Conservation (phyloP, 148 eudicot species). For the Chenopodium berlandieri region DNA sequence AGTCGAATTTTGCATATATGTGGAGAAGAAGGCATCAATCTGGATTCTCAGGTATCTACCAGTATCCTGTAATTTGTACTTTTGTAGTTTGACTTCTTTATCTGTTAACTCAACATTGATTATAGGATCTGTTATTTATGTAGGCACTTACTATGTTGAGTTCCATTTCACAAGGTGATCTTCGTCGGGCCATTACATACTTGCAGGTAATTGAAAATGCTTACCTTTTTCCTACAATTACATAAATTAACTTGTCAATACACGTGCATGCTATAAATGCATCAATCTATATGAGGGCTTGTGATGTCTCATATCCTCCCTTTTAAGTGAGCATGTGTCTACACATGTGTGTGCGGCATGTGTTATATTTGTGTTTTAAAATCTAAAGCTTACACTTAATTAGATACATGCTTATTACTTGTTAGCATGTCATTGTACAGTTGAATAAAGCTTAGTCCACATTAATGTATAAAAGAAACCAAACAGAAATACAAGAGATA, state of each 20-base stretch:
- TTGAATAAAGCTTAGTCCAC: too few relatives aligned
- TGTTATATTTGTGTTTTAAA: too few relatives aligned
- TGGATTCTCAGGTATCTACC: slow-evolving; percentile 72
- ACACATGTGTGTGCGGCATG: background rate
- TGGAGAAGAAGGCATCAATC: slow-evolving; percentile 73
- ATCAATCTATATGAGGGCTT: background rate
- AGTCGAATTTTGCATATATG: slow-evolving; percentile 76
- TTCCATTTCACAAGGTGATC: slow-evolving; percentile 94
- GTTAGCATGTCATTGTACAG: background rate
- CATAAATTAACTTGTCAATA: background rate
- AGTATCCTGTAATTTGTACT: background rate
- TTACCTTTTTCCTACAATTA: background rate
- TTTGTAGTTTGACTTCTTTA: slow-evolving; percentile 8
- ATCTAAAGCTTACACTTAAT: background rate
- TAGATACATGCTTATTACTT: background rate
- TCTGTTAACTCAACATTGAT: background rate
- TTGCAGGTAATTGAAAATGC: slow-evolving; percentile 60
- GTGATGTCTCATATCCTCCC: background rate
- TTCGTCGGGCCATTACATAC: slow-evolving; percentile 91
- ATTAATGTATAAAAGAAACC: too few relatives aligned
- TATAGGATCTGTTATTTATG: slow-evolving; percentile 19
- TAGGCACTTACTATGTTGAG: slow-evolving; percentile 89
- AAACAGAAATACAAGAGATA: too few relatives aligned
- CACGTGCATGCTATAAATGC: background rate
- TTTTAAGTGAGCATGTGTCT: background rate